A percentile compares a stretch with the other conserved stretches of the same genome.
Conservation (phyloP, 2,329 filamentous ascomycete genomes). For the Helotiales sp. region DNA sequence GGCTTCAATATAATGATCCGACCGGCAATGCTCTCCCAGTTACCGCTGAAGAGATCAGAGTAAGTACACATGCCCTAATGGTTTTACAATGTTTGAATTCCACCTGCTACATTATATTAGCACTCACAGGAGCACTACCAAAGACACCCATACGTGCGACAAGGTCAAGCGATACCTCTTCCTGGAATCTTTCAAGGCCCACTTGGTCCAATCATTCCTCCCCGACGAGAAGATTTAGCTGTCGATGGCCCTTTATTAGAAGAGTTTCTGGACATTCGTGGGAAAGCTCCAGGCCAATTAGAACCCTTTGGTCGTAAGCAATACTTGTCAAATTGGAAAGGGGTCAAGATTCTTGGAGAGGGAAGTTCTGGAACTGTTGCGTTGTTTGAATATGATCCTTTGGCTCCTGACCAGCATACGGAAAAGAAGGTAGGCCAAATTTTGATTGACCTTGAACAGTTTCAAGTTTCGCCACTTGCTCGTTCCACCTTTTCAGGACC, state of each 20-base stretch:
- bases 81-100: neutral
- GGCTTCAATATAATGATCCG: conserved; percentile 2
- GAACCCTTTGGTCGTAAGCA: neutral
- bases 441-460: no score
- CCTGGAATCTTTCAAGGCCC: neutral
- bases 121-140: neutral
- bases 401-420: neutral
- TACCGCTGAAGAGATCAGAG: neutral
- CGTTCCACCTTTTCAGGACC: no score
- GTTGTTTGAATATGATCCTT: neutral
- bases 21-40: neutral
- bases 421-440: neutral
- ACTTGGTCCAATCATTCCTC: neutral
- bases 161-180: neutral
- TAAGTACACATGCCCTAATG: neutral
- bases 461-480: no score
- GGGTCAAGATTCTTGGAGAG: neutral
- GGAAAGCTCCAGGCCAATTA: neutral
- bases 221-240: neutral
- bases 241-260: neutral
- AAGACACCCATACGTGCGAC: neutral
- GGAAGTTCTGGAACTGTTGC: neutral
- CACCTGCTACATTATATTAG: neutral
- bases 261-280: neutral
- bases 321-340: neutral